Conservation (phyloP, 1,284 basidiomycete genomes). For the Fomes fomentarius region DNA sequence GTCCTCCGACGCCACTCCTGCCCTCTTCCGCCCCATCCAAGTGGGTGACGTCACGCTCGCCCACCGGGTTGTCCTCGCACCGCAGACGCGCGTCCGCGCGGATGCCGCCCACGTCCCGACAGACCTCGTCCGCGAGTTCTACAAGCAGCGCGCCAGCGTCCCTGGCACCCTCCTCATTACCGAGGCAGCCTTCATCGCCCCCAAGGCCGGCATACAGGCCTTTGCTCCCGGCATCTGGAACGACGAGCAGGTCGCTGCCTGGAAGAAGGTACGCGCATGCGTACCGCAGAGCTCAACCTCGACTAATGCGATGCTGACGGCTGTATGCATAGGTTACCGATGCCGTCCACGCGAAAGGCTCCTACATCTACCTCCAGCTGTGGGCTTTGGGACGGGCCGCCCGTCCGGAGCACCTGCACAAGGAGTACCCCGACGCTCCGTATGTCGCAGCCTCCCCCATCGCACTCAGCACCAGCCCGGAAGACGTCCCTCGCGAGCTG, state of each 20-base stretch:
- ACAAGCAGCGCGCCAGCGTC: constrained; percentile 43
- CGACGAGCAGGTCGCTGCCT: constrained; percentile 42
- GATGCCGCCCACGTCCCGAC: constrained; percentile 24
- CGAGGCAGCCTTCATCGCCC: constrained; percentile 45
- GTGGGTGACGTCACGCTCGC: constrained; percentile 41
- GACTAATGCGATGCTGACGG: too few relatives aligned
- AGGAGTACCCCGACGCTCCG: constrained; percentile 33
- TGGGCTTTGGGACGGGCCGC: constrained; percentile 51
- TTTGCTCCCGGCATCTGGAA: constrained; percentile 45
- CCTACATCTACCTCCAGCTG: constrained; percentile 49
- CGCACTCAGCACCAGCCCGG: constrained; percentile 30
- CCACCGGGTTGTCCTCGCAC: constrained; percentile 49
- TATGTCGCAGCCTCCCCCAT: constrained; percentile 45
- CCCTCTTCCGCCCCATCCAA: constrained; percentile 45
- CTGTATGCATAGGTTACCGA: constrained; percentile 3
- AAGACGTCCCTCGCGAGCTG: constrained; percentile 38
- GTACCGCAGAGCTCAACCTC: too few relatives aligned
- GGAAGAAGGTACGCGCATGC: constrained; percentile 35
- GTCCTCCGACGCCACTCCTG: not conserved
- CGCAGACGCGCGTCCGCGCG: constrained; percentile 43
- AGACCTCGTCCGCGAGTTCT: constrained; percentile 42
- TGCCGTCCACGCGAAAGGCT: constrained; percentile 36
- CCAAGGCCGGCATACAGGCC: constrained; percentile 37
- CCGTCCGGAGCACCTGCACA: constrained; percentile 32
- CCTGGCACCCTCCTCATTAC: constrained; percentile 50